phyloP scores from a whole-genome alignment of 108 stramenopile genomes.

The Skeletonema grethae region DNA sequence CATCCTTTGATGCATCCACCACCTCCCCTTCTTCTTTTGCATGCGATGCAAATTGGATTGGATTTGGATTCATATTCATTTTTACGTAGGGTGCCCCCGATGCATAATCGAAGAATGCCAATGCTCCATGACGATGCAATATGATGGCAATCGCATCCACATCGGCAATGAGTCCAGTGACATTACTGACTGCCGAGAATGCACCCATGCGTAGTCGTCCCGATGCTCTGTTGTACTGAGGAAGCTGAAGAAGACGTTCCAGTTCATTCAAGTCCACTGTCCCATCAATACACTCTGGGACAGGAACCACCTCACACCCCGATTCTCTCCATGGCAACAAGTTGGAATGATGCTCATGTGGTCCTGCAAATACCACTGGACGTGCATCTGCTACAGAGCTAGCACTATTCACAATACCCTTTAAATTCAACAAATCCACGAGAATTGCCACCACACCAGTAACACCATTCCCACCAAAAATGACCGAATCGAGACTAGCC shows the following conservation, averaged over 20 bases:
- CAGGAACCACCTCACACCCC: conserved; percentile 71
- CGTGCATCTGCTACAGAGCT: conserved; percentile 9
- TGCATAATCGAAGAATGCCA: conserved; percentile 96
- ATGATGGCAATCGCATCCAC: conserved; percentile 77
- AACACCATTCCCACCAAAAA: conserved; percentile 96
- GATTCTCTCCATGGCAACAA: conserved; percentile 96
- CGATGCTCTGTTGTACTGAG: conserved; percentile 37
- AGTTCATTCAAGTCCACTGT: conserved; percentile 76
- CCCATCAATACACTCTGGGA: conserved; percentile 46
- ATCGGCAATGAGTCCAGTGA: conserved; percentile 90
- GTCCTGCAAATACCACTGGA: conserved; percentile 89
- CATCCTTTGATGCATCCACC: conserved; percentile 74
- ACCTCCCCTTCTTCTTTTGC: conserved; percentile 66
- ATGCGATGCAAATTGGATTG: conserved; percentile 47
- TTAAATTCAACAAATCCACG: conserved; percentile 71
- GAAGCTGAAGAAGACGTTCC: conserved; percentile 60
- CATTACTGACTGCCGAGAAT: conserved; percentile 93
- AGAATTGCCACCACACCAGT: conserved; percentile 88
- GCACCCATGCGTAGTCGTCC: conserved; percentile 77
- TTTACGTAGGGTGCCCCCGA: conserved; percentile 92
- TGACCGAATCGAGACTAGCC: conserved; percentile 85
- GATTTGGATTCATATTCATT: conserved; percentile 92
- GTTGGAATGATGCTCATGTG: conserved; percentile 98
- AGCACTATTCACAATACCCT: neutral
- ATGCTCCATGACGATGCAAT: conserved; percentile 84